These are phyloP conservation scores for Camellia granthamiana DNA, from an alignment of 148 eudicot species.

Conservation along the genomic window DNA sequence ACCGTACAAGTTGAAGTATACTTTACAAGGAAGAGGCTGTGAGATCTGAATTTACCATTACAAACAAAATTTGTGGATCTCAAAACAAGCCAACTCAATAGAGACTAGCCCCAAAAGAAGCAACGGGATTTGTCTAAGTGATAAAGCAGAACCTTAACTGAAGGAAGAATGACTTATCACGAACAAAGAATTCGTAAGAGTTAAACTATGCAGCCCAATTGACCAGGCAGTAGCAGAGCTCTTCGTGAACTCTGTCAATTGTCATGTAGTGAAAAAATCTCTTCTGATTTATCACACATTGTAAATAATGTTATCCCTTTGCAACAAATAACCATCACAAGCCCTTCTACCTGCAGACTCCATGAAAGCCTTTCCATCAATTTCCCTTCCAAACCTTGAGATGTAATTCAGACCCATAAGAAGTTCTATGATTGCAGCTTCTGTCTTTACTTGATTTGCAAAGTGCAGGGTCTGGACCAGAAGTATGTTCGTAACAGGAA, in stretches of 20 bases:
- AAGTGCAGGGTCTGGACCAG: constrained; percentile 81
- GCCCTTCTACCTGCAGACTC: constrained; percentile 32
- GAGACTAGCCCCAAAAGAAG: neutral
- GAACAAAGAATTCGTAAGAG: neutral
- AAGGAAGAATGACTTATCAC: neutral
- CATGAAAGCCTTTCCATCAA: constrained; percentile 33
- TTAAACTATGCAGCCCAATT: neutral
- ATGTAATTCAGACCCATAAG: constrained; percentile 80
- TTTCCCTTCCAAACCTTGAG: constrained; percentile 49
- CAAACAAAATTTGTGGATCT: neutral
- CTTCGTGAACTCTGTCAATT: neutral
- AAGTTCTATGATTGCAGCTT: constrained; percentile 75
- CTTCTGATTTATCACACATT: constrained; percentile 28
- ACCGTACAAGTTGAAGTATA: neutral
- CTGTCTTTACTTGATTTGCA: constrained; percentile 69
- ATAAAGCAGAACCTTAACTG: neutral
- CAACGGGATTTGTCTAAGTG: neutral
- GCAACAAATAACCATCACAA: constrained; percentile 27
- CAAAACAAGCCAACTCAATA: neutral
- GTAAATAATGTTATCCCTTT: constrained; percentile 32
- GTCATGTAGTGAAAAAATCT: neutral
- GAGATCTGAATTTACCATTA: constrained; percentile 10
- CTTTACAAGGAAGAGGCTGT: constrained; percentile 23
- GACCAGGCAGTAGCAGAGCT: constrained; percentile 1
- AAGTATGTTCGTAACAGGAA: constrained; percentile 50